Evolutionary conservation across 2,329 filamentous ascomycete species (phyloP).

Genomic region (Ophiostoma novo-ulmi): DNA sequence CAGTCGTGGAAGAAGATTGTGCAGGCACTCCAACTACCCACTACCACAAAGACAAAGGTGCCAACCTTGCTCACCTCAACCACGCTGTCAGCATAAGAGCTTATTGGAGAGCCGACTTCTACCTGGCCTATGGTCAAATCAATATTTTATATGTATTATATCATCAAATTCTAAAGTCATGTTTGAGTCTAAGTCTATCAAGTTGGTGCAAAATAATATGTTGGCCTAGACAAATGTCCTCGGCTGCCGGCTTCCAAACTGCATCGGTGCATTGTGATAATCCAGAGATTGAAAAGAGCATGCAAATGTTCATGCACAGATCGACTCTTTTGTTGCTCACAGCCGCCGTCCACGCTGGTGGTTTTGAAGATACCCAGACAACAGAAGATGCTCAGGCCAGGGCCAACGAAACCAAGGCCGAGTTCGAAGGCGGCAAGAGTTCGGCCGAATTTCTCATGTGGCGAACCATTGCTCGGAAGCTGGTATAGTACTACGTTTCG

Average conservation of each 20-base stretch:
- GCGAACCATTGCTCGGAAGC: not conserved
- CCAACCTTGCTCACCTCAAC: not conserved
- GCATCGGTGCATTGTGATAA: not conserved
- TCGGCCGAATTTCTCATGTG: not conserved
- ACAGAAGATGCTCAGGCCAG: not conserved
- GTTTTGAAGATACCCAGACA: not conserved
- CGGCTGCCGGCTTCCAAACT: not conserved
- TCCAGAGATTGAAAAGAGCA: not conserved
- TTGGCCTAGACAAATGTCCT: not conserved
- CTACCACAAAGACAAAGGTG: not conserved
- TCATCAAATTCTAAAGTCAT: no score
- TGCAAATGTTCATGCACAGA: not conserved
- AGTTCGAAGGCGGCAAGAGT: not conserved
- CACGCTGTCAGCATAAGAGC: not conserved
- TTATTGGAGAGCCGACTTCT: not conserved
- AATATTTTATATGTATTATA: no score
- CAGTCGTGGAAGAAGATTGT: slow-evolving; percentile 44
- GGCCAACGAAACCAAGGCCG: slow-evolving; percentile 6
- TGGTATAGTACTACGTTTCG: not conserved
- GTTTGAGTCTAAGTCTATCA: no score
- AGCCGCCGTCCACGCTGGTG: not conserved
- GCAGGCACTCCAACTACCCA: not conserved
- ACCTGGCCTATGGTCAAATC: no score
- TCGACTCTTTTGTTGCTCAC: not conserved
- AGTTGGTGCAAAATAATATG: no score